phyloP scores from a whole-genome alignment of 2,329 filamentous ascomycete genomes.

The Apiospora malaysiana region DNA sequence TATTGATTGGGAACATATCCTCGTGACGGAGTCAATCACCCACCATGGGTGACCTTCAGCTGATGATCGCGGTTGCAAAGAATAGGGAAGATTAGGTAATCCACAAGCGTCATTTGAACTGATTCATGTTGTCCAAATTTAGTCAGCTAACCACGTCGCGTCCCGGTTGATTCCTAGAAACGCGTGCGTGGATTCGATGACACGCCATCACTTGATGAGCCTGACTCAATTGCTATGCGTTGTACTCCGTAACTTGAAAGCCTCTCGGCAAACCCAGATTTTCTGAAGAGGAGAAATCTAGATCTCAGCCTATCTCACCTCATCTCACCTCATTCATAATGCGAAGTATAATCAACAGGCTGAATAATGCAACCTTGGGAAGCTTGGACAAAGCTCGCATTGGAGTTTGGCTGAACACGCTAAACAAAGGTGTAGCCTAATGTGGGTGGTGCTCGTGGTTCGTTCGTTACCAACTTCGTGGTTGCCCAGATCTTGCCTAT shows the following conservation, averaged over 20 bases:
- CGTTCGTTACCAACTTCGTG: conserved; percentile 7
- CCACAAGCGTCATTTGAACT: background rate
- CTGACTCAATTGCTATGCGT: conserved; percentile 8
- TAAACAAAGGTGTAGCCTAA: background rate
- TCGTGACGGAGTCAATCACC: background rate
- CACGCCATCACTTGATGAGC: conserved; percentile 3
- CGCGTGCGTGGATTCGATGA: background rate
- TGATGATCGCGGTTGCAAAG: background rate
- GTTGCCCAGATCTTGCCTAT: background rate
- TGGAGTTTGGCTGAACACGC: background rate
- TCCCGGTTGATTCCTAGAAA: background rate
- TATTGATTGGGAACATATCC: background rate
- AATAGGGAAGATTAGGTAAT: conserved; percentile 2
- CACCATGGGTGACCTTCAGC: background rate
- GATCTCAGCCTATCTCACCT: background rate
- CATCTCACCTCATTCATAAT: background rate
- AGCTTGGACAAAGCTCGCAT: background rate
- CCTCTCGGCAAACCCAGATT: background rate
- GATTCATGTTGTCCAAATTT: conserved; percentile 17
- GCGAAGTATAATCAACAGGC: background rate
- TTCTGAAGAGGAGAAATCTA: background rate
- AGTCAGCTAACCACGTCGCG: conserved; percentile 6
- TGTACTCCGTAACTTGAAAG: conserved; percentile 2
- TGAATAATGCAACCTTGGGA: background rate
- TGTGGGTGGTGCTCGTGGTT: background rate